These are phyloP conservation scores for Chlamydomonas schloesseri DNA, from an alignment of 139 green algal species.

Conservation along the genomic window DNA sequence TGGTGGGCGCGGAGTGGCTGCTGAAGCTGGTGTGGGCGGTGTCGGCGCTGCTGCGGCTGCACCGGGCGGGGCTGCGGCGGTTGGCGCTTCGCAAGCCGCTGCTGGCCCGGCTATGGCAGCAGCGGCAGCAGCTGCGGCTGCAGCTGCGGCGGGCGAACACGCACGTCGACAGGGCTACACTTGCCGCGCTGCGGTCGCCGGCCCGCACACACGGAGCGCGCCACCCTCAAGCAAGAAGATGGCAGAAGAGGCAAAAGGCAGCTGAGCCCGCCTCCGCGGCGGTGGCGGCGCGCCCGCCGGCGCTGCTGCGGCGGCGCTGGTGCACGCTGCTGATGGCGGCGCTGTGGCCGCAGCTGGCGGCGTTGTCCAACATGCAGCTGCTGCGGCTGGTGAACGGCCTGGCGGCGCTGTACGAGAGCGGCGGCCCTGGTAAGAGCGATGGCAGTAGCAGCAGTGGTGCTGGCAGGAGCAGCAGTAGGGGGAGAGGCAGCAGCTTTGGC, in stretches of 20 bases:
- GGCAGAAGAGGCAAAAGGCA: neutral
- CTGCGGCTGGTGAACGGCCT: neutral
- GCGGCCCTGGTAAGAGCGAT: neutral
- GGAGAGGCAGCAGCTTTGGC: too few relatives aligned
- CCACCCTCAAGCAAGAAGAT: neutral
- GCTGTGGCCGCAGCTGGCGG: conserved; percentile 27
- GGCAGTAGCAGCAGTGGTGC: too few relatives aligned
- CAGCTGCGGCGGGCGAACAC: neutral
- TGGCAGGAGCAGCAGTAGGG: too few relatives aligned
- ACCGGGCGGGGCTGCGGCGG: neutral
- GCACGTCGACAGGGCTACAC: neutral
- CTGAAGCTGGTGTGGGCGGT: conserved; percentile 11
- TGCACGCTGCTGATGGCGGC: neutral
- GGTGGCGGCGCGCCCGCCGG: neutral
- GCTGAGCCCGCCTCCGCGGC: neutral
- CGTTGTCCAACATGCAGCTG: conserved; percentile 12
- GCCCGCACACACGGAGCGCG: neutral
- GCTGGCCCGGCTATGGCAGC: neutral
- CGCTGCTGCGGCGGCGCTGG: neutral
- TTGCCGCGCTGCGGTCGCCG: neutral
- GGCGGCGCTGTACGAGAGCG: neutral
- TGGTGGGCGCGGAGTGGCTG: neutral
- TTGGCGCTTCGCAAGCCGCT: neutral
- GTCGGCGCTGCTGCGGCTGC: neutral
- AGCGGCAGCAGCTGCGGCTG: neutral